These are phyloP conservation scores for Termitomyces heimii DNA, from an alignment of 768 basidiomycete genomes.

Conservation along the genomic window DNA sequence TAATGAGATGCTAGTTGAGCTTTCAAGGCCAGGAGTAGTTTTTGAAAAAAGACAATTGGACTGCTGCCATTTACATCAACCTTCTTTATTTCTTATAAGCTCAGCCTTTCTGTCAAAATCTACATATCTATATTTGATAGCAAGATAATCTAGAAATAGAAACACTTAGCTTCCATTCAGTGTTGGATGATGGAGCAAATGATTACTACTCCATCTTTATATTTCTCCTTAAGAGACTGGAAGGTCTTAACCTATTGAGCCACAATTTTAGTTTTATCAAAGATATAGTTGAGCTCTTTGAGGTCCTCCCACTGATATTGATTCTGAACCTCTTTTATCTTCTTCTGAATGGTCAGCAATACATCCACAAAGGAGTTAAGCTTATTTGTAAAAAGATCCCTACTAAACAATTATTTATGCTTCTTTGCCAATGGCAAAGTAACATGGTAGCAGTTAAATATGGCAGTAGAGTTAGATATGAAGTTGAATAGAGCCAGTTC, in stretches of 20 bases:
- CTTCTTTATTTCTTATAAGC: neutral
- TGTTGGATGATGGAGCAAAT: neutral
- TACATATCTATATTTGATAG: neutral
- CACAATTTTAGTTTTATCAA: neutral
- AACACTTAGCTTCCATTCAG: neutral
- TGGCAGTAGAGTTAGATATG: no score
- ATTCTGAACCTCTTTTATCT: neutral
- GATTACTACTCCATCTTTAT: neutral
- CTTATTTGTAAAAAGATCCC: neutral
- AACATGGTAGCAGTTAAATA: no score
- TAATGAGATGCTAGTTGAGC: neutral
- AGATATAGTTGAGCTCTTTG: neutral
- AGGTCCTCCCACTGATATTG: neutral
- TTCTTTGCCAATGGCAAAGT: no score
- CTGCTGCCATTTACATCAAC: neutral
- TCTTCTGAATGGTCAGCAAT: neutral
- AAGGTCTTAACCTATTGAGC: neutral
- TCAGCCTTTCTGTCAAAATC: neutral
- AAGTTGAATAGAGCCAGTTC: no score
- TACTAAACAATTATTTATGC: neutral
- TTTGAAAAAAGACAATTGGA: neutral
- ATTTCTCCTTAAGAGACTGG: neutral
- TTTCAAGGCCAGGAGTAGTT: neutral
- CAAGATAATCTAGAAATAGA: neutral
- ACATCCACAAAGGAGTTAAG: neutral